Conservation (phyloP, 495 filamentous ascomycete species). For the Neurospora intermedia region DNA sequence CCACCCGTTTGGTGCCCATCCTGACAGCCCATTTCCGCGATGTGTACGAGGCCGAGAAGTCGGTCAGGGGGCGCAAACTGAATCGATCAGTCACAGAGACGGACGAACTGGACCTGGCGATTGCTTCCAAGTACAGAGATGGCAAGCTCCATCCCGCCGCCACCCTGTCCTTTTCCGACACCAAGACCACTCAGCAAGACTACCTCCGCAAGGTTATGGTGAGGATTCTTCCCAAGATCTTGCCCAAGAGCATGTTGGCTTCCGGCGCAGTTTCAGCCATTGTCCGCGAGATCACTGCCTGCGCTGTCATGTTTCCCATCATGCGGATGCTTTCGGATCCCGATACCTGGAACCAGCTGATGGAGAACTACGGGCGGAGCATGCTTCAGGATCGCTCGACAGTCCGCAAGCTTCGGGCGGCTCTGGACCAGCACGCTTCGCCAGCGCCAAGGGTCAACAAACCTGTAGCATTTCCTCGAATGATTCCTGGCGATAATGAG, state of each 20-base stretch:
- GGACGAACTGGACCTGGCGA: constrained; percentile 87
- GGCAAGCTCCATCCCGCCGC: constrained; percentile 85
- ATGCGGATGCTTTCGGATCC: constrained; percentile 71
- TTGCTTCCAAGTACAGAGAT: constrained; percentile 83
- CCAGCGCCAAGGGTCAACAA: constrained; percentile 59
- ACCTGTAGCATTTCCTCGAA: constrained; percentile 48
- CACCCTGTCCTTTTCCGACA: constrained; percentile 70
- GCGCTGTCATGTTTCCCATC: constrained; percentile 61
- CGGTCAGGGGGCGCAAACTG: constrained; percentile 75
- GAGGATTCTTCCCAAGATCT: constrained; percentile 59
- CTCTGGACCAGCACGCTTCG: constrained; percentile 89
- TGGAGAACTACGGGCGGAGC: constrained; percentile 78
- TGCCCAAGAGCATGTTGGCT: constrained; percentile 61
- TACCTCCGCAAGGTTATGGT: constrained; percentile 64
- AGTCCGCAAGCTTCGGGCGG: constrained; percentile 84
- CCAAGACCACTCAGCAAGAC: constrained; percentile 72
- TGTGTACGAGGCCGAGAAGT: constrained; percentile 81
- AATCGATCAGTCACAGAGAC: constrained; percentile 89
- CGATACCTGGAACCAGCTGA: constrained; percentile 92
- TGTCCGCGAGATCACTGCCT: constrained; percentile 73
- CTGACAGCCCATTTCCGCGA: constrained; percentile 85
- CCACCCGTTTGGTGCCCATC: constrained; percentile 75
- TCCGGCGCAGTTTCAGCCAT: constrained; percentile 73
- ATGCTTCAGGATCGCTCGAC: constrained; percentile 93
- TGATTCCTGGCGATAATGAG: constrained; percentile 60